Evolutionary conservation across 768 basidiomycete genomes (phyloP).

Genomic region (Xerocomus spinulosus): DNA sequence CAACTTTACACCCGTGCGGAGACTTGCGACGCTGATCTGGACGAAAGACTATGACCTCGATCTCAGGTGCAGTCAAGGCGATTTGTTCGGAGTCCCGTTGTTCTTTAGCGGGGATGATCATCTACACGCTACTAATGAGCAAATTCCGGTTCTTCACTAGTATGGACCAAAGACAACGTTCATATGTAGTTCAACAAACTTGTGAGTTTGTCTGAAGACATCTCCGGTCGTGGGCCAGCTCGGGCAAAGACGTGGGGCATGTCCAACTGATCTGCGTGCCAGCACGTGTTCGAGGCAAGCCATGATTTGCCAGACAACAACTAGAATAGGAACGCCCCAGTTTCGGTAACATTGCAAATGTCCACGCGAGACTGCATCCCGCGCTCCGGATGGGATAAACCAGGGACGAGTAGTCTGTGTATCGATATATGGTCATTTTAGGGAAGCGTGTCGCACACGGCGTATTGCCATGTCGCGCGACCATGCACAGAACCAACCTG

Average conservation of each 20-base stretch:
- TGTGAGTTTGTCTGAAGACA: too few relatives aligned
- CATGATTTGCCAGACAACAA: background rate
- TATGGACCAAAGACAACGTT: too few relatives aligned
- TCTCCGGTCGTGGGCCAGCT: background rate
- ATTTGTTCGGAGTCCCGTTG: too few relatives aligned
- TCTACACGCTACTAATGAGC: too few relatives aligned
- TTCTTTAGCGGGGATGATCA: too few relatives aligned
- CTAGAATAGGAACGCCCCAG: too few relatives aligned
- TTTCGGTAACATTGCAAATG: background rate
- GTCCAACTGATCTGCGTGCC: background rate
- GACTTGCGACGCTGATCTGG: too few relatives aligned
- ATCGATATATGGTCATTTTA: background rate
- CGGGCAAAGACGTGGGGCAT: background rate
- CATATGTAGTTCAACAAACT: too few relatives aligned
- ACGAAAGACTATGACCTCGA: too few relatives aligned
- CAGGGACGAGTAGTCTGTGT: background rate
- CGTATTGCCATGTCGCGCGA: background rate
- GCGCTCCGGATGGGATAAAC: background rate
- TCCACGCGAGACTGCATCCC: background rate
- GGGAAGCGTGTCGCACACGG: background rate
- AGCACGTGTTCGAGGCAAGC: background rate
- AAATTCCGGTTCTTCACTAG: too few relatives aligned
- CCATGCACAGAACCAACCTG: background rate
- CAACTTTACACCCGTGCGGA: too few relatives aligned
- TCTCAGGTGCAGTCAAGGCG: too few relatives aligned